Base-by-base conservation (phyloP, 441 rosid genomes). In the Adansonia rubrostipa region DNA sequence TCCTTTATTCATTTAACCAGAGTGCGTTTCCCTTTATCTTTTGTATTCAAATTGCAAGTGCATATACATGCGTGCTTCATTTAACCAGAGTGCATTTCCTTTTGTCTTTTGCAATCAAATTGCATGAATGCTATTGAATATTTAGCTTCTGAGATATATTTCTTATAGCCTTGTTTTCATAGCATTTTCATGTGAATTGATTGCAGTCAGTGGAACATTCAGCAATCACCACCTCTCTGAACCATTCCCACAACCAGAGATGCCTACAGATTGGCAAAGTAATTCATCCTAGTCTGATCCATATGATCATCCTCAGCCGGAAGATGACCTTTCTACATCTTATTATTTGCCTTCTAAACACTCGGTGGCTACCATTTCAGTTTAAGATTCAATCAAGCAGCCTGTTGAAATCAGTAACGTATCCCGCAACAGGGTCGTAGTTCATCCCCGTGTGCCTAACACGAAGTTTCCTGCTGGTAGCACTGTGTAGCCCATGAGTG, bases 391-490 rank as follows among this genome's bases (percentile, higher is more conserved):
- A 24, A 68, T 48, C 3, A 15, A 1, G 48, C 61, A 5, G 61
- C 69, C 83, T 14, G 77, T 47, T n/a, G 82, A 56, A 73, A 58
- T 15, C 10, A 63, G 65, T 72, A 15, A 50, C 11, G 1, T 24
- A 14, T 19, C 64, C 58, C 15, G 40, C 9, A 81, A 76, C 15
- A 79, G 77, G 78, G 73, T 87, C 19, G 44, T 82, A 48, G 83
- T 88, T 71, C 77, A 45, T 60, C 85, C 93, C 0, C 24, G 47
- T 0, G 15, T 44, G 42, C 54, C 72, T 1, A 68, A 79, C 63
- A 80, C 78, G 88, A 17, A 60, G 3, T 68, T 83, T 56, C 88
- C 88, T 9, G 64, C 17, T 6, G 83, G 78, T 17, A 71, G 69
- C 81, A 62, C 66, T 1, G 72, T 85, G 67, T 53, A 76, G 78